These are phyloP conservation scores for Paraconiothyrium sp. DNA, from an alignment of 2,329 filamentous ascomycete genomes.

Conservation along the genomic window DNA sequence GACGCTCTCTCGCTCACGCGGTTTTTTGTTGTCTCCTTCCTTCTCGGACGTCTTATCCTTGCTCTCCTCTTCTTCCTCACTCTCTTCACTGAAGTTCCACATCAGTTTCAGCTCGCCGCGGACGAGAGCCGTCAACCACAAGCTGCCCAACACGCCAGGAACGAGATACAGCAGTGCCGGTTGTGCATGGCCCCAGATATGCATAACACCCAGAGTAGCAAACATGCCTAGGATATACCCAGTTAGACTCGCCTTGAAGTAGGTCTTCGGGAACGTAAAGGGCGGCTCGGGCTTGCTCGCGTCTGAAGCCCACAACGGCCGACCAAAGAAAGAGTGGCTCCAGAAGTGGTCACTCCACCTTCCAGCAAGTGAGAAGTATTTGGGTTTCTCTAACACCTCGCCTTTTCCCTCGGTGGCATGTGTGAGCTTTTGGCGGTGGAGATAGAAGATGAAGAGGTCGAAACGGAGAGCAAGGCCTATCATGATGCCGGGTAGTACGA, in stretches of 20 bases:
- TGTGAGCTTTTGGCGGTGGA: slow-evolving; percentile 64
- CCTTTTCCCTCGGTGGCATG: slow-evolving; percentile 23
- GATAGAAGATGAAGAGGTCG: slow-evolving; percentile 86
- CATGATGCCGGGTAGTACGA: slow-evolving; percentile 91
- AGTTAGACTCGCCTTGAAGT: slow-evolving; percentile 79
- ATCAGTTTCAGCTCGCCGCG: slow-evolving; percentile 78
- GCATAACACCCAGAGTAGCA: slow-evolving; percentile 77
- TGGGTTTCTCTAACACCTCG: slow-evolving; percentile 45
- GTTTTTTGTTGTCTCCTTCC: slow-evolving; percentile 11
- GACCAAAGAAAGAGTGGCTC: slow-evolving; percentile 59
- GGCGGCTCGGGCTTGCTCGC: slow-evolving; percentile 34
- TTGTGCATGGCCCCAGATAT: slow-evolving; percentile 82
- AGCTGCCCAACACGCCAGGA: slow-evolving; percentile 77
- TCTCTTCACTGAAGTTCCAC: slow-evolving; percentile 81
- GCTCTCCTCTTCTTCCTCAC: slow-evolving; percentile 49
- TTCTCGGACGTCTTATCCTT: slow-evolving; percentile 11
- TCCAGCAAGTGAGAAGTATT: slow-evolving; percentile 65
- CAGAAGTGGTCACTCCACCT: slow-evolving; percentile 88
- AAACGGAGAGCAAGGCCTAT: slow-evolving; percentile 90
- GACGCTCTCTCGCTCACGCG: slow-evolving; percentile 31
- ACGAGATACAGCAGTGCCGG: slow-evolving; percentile 93
- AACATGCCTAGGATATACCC: slow-evolving; percentile 85
- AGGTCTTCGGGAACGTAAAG: slow-evolving; percentile 77
- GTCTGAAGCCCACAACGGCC: slow-evolving; percentile 31
- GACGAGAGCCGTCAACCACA: slow-evolving; percentile 77